Percentiles rank a stretch among this genome's conserved stretches.
phyloP scores from a whole-genome alignment of 305 asterid genomes.

The Fraxinus greggii region DNA sequence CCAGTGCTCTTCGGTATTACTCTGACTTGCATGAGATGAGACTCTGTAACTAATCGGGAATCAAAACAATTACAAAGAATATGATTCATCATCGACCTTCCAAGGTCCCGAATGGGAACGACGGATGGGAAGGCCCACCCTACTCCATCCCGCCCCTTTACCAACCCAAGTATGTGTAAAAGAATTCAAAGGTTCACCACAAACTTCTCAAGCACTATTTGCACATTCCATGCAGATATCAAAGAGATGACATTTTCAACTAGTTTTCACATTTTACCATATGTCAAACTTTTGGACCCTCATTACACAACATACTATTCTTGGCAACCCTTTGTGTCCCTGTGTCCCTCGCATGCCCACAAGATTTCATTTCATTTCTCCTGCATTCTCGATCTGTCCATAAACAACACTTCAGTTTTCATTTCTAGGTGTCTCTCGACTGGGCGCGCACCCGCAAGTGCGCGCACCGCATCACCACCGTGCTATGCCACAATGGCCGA shows the following conservation, averaged over 20 bases:
- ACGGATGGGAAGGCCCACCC: background rate
- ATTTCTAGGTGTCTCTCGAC: slow-evolving; percentile 38
- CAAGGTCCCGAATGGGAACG: background rate
- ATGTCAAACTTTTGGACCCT: slow-evolving; percentile 25
- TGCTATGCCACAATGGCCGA: slow-evolving; percentile 28
- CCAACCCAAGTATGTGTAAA: background rate
- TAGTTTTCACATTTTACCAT: slow-evolving; percentile 17
- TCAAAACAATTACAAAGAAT: background rate
- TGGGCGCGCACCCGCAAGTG: slow-evolving; percentile 77
- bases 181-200: slow-evolving; percentile 33
- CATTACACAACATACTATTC: slow-evolving; percentile 32
- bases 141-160: background rate
- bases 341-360: slow-evolving; percentile 33
- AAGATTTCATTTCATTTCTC: slow-evolving; percentile 36
- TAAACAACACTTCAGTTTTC: slow-evolving; percentile 31
- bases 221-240: slow-evolving; percentile 24
- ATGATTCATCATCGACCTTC: background rate
- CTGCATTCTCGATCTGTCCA: slow-evolving; percentile 32
- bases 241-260: slow-evolving; percentile 14
- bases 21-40: background rate
- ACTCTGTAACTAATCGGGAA: background rate
- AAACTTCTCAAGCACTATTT: slow-evolving; percentile 22
- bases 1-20: background rate
- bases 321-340: slow-evolving; percentile 28
- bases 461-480: slow-evolving; percentile 40